A percentile compares a stretch with the other conserved stretches of the same genome.
phyloP scores from a whole-genome alignment of 257 asterid species.

The Coffea eugenioides region DNA sequence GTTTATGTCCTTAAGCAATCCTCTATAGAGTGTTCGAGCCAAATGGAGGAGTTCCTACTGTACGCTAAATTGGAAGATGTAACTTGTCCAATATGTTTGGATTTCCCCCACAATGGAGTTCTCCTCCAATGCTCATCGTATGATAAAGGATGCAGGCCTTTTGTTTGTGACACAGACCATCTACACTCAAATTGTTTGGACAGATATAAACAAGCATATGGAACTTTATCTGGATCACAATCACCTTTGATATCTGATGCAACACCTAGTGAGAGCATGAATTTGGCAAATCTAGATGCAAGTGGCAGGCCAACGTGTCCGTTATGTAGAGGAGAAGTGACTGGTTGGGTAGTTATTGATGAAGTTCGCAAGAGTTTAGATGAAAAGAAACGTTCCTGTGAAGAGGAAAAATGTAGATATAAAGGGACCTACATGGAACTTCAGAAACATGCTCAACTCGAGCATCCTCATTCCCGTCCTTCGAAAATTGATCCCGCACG shows the following conservation, averaged over 20 bases:
- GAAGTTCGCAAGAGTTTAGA: slow-evolving; percentile 60
- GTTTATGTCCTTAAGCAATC: slow-evolving; percentile 20
- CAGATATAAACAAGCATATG: slow-evolving; percentile 76
- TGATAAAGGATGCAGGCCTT: slow-evolving; percentile 72
- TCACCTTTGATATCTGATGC: slow-evolving; percentile 28
- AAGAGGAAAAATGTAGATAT: slow-evolving; percentile 63
- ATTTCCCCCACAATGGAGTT: slow-evolving; percentile 78
- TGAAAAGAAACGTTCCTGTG: slow-evolving; percentile 68
- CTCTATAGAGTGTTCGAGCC: slow-evolving; percentile 29
- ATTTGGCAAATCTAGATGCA: slow-evolving; percentile 27
- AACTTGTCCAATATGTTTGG: slow-evolving; percentile 79
- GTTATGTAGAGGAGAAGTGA: slow-evolving; percentile 79
- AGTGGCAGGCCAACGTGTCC: slow-evolving; percentile 62
- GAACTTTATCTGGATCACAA: slow-evolving; percentile 37
- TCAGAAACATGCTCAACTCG: slow-evolving; percentile 59
- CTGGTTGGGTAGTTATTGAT: slow-evolving; percentile 68
- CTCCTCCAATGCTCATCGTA: slow-evolving; percentile 79
- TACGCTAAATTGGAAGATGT: slow-evolving; percentile 65
- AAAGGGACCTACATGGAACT: slow-evolving; percentile 67
- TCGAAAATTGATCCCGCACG: slow-evolving; percentile 82
- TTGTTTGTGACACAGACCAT: slow-evolving; percentile 79
- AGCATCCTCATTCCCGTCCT: slow-evolving; percentile 78
- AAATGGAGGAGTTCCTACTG: slow-evolving; percentile 63
- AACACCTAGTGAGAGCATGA: slow-evolving; percentile 32
- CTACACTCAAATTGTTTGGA: slow-evolving; percentile 73